Evolutionary conservation across 768 basidiomycete genomes (phyloP), one percentile per base, ranked within the genome.

Genomic region (Kwoniella sp.): DNA sequence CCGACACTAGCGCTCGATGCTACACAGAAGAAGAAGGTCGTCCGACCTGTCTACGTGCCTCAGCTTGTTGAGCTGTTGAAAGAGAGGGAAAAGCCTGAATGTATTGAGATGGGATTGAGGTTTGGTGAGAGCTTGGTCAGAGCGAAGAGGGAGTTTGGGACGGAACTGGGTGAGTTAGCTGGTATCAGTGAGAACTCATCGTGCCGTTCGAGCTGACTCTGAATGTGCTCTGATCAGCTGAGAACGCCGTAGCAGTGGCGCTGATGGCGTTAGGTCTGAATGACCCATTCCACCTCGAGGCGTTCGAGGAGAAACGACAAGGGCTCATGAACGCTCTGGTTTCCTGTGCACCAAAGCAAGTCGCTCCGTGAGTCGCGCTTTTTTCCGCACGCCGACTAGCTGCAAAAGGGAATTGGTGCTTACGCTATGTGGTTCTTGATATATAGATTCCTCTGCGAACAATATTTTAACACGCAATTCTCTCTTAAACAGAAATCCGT

Each of bases 381-480:
- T n/a, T n/a, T n/a, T n/a, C n/a, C n/a, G n/a, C n/a, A n/a, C n/a
- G n/a, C n/a, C n/a, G n/a, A n/a, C n/a, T n/a, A n/a, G n/a, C n/a
- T n/a, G n/a, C n/a, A n/a, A n/a, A n/a, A n/a, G n/a, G n/a, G n/a
- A n/a, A n/a, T n/a, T n/a, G n/a, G n/a, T n/a, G n/a, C n/a, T n/a
- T n/a, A n/a, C n/a, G n/a, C n/a, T n/a, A n/a, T n/a, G n/a, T n/a
- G n/a, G n/a, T n/a, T n/a, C n/a, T n/a, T n/a, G n/a, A n/a, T 66
- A 36, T 7, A 36, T 73, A 96, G 94, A 2, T 84, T 86, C 33
- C 82, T 97, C 10, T 87, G 91, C 56, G 92, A 95, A 76, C 91
- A 96, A 73, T 94, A 92, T 80, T 99, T 98, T 82, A 88, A 88
- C 69, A 90, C 89, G 52, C 91, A 95, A 68, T 96, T 95, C 79